phyloP scores from a whole-genome alignment of 2,329 filamentous ascomycete genomes.

The Monosporascus cannonballus region DNA sequence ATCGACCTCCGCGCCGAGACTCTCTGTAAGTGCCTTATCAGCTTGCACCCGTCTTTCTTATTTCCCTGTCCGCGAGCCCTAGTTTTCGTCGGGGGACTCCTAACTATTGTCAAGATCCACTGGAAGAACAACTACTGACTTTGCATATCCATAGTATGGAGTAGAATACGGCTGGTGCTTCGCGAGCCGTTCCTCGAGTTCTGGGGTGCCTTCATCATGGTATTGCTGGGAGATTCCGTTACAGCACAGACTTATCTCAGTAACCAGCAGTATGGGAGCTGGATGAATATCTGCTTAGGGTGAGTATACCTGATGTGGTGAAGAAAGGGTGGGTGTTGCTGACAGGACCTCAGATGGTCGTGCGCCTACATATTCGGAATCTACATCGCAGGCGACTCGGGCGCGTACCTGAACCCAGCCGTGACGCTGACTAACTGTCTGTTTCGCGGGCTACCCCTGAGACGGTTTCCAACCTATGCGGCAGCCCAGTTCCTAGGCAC shows the following conservation, averaged over 20 bases:
- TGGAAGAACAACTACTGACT: no score
- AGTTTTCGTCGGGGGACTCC: no score
- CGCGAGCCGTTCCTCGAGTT: constrained; percentile 62
- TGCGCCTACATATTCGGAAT: constrained; percentile 65
- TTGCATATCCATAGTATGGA: constrained; percentile 36
- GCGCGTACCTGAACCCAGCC: constrained; percentile 65
- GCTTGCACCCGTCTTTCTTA: no score
- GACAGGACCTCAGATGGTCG: constrained; percentile 23
- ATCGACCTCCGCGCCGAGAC: no score
- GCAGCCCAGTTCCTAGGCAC: constrained; percentile 61
- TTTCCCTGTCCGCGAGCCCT: no score
- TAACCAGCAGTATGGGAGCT: constrained; percentile 38
- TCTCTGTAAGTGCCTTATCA: no score
- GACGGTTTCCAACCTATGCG: constrained; percentile 62
- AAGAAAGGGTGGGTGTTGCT: neutral
- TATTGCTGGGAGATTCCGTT: constrained; percentile 66
- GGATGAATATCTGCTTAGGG: constrained; percentile 44
- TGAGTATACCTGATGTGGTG: constrained; percentile 21
- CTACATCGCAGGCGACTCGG: constrained; percentile 59
- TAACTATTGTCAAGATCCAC: no score
- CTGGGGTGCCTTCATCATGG: constrained; percentile 60
- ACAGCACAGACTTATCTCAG: constrained; percentile 64
- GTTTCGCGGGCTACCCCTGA: constrained; percentile 62
- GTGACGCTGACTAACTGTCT: constrained; percentile 65
- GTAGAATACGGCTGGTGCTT: constrained; percentile 40